Base-by-base conservation (phyloP, 495 filamentous ascomycete species). In the Penicillium cosmopolitanum region DNA sequence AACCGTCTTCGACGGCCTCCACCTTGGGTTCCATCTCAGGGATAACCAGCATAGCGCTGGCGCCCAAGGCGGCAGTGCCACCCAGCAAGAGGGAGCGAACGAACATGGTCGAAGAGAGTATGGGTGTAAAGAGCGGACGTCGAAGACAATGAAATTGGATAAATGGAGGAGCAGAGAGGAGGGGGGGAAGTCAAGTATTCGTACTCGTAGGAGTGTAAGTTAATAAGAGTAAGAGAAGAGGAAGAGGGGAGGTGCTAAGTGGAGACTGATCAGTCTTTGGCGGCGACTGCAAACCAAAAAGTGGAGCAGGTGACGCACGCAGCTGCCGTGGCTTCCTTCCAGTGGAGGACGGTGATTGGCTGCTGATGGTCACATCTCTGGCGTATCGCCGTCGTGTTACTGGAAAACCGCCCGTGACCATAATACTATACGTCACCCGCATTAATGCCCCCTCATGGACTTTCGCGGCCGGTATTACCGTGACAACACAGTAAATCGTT, bases 41-140 rank as follows among this genome's bases (percentile, higher is more conserved):
- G 46, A 77, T 58, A 38, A 84, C 72, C 50, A 84, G 66, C 58
- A 84, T 71, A n/a, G 80, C 79, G 38, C 71, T 75, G 63, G 77
- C 72, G 66, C 72, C 65, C 38, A 81, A 64, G 36, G 75, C 79
- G 51, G 78, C 66, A 33, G 71, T 69, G 58, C 74, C 74, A 62
- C 73, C 75, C 47, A 79, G 60, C 16, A 79, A 61, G 36, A 77
- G 62, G 57, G 76, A 79, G 51, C 74, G 76, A 42, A 81, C 56
- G 53, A 73, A 68, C 80, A 82, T 82, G 66, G 56, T 73, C 55
- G n/a, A 44, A 16, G n/a, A n/a, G 31, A 34, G 35, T 53, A 46
- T 54, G 15, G 10, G 12, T 58, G 42, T 56, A 69, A 66, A 64
- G 63, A 64, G 54, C 51, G 56, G 60, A 68, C 60, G 64, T 62